A percentile compares a stretch with the other conserved stretches of the same genome.
Conservation (phyloP, 352 stramenopile species). For the Globisporangium iwayamae region DNA sequence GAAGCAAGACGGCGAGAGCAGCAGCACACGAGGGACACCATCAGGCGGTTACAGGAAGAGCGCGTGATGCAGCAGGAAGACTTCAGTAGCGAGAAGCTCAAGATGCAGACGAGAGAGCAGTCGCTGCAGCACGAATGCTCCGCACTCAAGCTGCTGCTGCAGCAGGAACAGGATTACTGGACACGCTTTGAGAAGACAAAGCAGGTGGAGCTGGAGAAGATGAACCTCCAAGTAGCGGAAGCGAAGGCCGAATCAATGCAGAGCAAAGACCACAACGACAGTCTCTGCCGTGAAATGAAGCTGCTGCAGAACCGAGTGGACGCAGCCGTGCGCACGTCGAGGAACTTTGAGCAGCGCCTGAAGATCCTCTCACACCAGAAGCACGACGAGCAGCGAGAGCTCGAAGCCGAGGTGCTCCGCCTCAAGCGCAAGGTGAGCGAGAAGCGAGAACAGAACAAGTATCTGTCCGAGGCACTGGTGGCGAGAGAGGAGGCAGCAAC, state of each 20-base stretch:
- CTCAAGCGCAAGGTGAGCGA: constrained; percentile 49
- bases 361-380: constrained; percentile 42
- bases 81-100: constrained; percentile 8
- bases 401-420: constrained; percentile 31
- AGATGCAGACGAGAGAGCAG: constrained; percentile 22
- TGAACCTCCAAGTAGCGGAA: constrained; percentile 27
- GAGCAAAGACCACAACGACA: constrained; percentile 31
- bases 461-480: constrained; percentile 50
- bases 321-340: constrained; percentile 36
- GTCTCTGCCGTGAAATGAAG: constrained; percentile 36
- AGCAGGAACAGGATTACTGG: constrained; percentile 55
- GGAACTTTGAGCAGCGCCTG: constrained; percentile 52
- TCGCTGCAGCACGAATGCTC: constrained; percentile 28
- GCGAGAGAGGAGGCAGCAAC: constrained; percentile 15
- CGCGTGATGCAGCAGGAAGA: constrained; percentile 20
- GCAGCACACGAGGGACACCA: constrained; percentile 9
- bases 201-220: constrained; percentile 28
- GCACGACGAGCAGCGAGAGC: constrained; percentile 27
- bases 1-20: constrained; percentile 15
- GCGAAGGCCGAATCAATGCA: constrained; percentile 27
- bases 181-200: constrained; percentile 21
- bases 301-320: constrained; percentile 49
- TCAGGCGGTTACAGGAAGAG: constrained; percentile 22
- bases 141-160: constrained; percentile 34
- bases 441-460: constrained; percentile 55